These are phyloP conservation scores for Saitozyma podzolica DNA, from an alignment of 768 basidiomycete genomes.

Conservation along the genomic window DNA sequence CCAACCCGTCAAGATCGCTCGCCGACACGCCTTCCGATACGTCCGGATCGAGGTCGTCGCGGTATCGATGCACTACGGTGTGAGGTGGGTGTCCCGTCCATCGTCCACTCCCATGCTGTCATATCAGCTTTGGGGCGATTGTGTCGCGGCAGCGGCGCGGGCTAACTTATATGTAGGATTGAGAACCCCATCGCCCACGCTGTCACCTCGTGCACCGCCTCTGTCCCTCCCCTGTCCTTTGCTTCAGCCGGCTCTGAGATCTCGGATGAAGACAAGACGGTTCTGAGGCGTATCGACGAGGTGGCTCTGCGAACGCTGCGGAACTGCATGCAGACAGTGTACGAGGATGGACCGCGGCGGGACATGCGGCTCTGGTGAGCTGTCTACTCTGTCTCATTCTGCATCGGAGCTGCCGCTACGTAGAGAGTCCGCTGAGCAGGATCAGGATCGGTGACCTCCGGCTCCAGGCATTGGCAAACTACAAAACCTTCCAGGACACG, in stretches of 20 bases:
- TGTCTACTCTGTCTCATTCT: background rate
- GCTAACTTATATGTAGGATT: constrained; percentile 8
- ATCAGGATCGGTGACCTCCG: constrained; percentile 37
- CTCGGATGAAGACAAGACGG: constrained; percentile 13
- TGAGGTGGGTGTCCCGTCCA: background rate
- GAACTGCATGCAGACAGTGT: constrained; percentile 40
- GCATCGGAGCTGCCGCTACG: background rate
- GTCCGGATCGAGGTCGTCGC: constrained; percentile 36
- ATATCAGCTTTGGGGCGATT: too few relatives aligned
- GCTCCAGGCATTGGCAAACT: constrained; percentile 35
- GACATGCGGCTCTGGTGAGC: constrained; percentile 40
- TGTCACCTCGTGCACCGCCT: constrained; percentile 19
- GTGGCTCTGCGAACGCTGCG: constrained; percentile 25
- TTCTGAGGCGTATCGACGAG: constrained; percentile 26
- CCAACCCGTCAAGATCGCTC: constrained; percentile 20
- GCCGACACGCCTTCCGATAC: constrained; percentile 39
- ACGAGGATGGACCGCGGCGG: constrained; percentile 40
- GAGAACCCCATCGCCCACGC: constrained; percentile 18
- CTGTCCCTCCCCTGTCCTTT: constrained; percentile 11
- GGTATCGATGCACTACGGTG: constrained; percentile 23
- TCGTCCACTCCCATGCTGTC: too few relatives aligned
- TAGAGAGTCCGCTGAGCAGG: background rate
- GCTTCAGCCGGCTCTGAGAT: constrained; percentile 1
- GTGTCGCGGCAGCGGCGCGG: background rate
- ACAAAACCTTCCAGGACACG: constrained; percentile 29